Conservation (phyloP, 169 alveolate genomes). For the Toxoplasma gondii region DNA sequence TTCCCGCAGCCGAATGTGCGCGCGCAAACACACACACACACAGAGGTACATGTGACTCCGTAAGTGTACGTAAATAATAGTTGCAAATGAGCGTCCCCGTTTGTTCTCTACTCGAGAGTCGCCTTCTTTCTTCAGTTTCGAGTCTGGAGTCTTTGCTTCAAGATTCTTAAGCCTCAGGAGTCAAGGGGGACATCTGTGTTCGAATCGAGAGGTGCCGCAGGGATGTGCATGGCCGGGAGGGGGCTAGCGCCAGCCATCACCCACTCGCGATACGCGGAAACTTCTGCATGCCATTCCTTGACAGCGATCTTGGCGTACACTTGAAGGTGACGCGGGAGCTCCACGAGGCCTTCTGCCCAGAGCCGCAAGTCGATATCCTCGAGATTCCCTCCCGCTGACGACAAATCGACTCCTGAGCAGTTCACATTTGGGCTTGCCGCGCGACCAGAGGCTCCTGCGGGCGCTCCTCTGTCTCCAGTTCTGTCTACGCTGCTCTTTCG, state of each 20-base stretch:
- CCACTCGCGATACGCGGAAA: constrained; percentile 61
- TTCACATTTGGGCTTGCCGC: neutral
- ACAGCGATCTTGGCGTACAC: constrained; percentile 49
- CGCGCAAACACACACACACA: no score
- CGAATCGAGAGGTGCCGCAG: constrained; percentile 71
- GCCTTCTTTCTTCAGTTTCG: no score
- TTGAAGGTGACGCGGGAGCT: constrained; percentile 38
- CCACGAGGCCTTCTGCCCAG: constrained; percentile 34
- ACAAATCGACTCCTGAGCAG: neutral
- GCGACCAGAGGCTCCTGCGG: neutral
- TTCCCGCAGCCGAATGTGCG: no score
- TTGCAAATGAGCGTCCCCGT: no score
- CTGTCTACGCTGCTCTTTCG: neutral
- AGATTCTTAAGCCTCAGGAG: no score
- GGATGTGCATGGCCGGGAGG: constrained; percentile 70
- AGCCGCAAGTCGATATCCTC: constrained; percentile 29
- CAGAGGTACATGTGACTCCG: neutral
- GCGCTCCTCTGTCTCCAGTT: neutral
- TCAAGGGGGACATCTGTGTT: constrained; percentile 73
- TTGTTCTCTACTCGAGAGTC: no score
- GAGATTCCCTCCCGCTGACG: neutral
- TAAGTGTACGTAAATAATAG: neutral
- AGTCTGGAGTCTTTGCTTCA: no score
- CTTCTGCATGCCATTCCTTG: constrained; percentile 53
- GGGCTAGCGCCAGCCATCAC: constrained; percentile 60